These are phyloP conservation scores for Microcyclospora tardicrescens DNA, from an alignment of 2,329 filamentous ascomycete species.

Conservation along the genomic window DNA sequence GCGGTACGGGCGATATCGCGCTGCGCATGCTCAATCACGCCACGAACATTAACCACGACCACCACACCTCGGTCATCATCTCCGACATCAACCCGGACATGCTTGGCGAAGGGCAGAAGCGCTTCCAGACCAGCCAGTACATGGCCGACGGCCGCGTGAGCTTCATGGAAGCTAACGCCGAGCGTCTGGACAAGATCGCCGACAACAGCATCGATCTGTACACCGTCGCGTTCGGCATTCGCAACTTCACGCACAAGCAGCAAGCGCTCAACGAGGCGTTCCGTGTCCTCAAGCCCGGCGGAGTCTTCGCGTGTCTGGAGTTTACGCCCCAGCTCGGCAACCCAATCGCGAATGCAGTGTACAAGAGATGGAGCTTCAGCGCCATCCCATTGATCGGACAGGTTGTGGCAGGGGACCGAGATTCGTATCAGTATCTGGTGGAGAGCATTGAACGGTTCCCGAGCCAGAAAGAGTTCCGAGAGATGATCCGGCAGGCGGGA, in stretches of 20 bases:
- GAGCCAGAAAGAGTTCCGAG: constrained; percentile 66
- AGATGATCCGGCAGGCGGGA: constrained; percentile 72
- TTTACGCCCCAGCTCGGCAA: constrained; percentile 71
- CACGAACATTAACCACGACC: constrained; percentile 66
- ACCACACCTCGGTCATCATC: constrained; percentile 71
- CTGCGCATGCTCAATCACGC: constrained; percentile 90
- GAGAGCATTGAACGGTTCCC: constrained; percentile 96
- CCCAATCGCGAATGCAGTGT: constrained; percentile 66
- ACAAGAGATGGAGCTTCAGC: constrained; percentile 91
- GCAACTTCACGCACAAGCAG: constrained; percentile 91
- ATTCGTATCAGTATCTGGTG: constrained; percentile 96
- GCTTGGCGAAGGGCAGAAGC: constrained; percentile 75
- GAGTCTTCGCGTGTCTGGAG: constrained; percentile 91
- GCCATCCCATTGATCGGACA: constrained; percentile 94
- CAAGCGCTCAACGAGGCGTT: constrained; percentile 70
- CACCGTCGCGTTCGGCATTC: constrained; percentile 93
- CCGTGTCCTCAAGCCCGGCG: constrained; percentile 83
- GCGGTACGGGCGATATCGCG: constrained; percentile 93
- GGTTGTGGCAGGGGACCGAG: constrained; percentile 81
- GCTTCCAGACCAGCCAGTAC: constrained; percentile 52
- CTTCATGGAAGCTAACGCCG: constrained; percentile 86
- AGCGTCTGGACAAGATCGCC: constrained; percentile 54
- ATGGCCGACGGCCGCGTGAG: constrained; percentile 40
- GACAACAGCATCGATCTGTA: constrained; percentile 76
- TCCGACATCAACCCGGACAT: constrained; percentile 94